These are phyloP conservation scores for Sporisorium scitamineum DNA, from an alignment of 1,284 basidiomycete species.

Conservation along the genomic window DNA sequence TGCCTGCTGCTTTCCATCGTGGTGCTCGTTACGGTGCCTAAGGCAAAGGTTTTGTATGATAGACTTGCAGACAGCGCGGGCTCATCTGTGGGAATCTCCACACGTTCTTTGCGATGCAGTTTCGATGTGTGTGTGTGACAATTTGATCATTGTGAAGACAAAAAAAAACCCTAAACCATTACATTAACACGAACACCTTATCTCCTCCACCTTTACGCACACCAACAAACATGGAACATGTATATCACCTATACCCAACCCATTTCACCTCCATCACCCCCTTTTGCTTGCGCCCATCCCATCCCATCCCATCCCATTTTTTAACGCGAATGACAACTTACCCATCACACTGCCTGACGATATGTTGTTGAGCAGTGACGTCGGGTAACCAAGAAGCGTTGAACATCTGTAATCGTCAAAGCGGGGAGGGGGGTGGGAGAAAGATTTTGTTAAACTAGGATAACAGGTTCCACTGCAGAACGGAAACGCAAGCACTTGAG, in stretches of 20 bases:
- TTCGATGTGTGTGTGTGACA: background rate
- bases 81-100: background rate
- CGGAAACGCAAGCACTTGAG: background rate
- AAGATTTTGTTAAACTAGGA: slow-evolving; percentile 43
- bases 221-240: background rate
- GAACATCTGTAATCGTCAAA: slow-evolving; percentile 32
- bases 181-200: background rate
- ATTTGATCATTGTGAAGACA: background rate
- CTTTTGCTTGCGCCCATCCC: too few relatives aligned
- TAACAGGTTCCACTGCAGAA: slow-evolving; percentile 30
- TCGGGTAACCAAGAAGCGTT: slow-evolving; percentile 11
- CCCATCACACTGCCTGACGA: background rate
- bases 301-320: too few relatives aligned
- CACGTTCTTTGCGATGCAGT: background rate
- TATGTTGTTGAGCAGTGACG: background rate
- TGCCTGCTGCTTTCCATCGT: slow-evolving; percentile 64
- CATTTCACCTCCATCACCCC: too few relatives aligned
- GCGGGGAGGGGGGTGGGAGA: slow-evolving; percentile 21
- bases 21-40: slow-evolving; percentile 61
- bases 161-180: background rate
- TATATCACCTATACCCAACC: too few relatives aligned
- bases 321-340: too few relatives aligned
- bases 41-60: slow-evolving; percentile 1
- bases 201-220: too few relatives aligned
- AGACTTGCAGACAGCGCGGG: background rate